Evolutionary conservation across 495 filamentous ascomycete genomes (phyloP).

Genomic region (Neurospora pannonica): DNA sequence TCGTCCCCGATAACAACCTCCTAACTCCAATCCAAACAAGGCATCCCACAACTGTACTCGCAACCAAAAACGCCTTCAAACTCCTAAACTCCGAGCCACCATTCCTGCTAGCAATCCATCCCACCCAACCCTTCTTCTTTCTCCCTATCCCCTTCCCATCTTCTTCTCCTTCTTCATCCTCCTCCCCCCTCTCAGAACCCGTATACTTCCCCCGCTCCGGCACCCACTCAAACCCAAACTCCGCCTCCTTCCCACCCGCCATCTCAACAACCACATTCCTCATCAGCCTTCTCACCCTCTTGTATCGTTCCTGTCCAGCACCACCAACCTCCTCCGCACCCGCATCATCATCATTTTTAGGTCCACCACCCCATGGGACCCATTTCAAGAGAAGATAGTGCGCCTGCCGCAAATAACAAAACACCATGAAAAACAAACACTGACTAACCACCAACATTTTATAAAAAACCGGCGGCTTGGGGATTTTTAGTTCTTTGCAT

Average conservation of each 20-base stretch:
- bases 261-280: conserved; percentile 11
- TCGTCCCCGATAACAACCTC: not conserved
- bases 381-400: too few relatives aligned
- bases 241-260: conserved; percentile 26
- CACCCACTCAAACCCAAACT: conserved; percentile 58
- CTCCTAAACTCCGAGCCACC: not conserved
- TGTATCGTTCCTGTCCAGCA: conserved; percentile 6
- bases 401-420: conserved; percentile 39
- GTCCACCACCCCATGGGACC: too few relatives aligned
- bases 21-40: not conserved
- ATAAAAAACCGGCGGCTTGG: conserved; percentile 46
- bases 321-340: conserved; percentile 21
- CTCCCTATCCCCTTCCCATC: not conserved
- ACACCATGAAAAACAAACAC: conserved; percentile 51
- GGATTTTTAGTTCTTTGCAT: conserved; percentile 50
- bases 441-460: conserved; percentile 55
- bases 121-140: not conserved
- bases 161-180: not conserved
- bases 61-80: not conserved
- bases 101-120: not conserved
- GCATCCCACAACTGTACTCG: not conserved
- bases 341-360: conserved; percentile 16
- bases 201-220: conserved; percentile 31
- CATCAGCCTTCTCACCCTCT: not conserved
- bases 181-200: conserved; percentile 1